phyloP scores from a whole-genome alignment of 768 basidiomycete species.

The Collybia sordida region DNA sequence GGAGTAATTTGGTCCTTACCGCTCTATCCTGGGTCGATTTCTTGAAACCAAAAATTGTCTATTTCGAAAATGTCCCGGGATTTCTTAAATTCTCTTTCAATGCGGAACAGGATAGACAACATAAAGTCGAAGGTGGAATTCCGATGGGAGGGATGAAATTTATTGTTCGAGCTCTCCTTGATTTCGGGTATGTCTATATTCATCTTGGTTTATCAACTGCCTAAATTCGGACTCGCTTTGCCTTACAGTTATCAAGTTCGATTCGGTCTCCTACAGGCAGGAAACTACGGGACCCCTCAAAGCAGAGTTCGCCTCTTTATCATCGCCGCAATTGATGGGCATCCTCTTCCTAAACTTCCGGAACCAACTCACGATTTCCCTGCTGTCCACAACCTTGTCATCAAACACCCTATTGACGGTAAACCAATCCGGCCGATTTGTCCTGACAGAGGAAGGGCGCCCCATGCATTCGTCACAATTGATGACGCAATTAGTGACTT shows the following conservation, averaged over 20 bases:
- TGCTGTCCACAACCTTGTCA: slow-evolving; percentile 38
- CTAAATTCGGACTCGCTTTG: not conserved
- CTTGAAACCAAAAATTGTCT: slow-evolving; percentile 38
- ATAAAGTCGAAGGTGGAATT: slow-evolving; percentile 62
- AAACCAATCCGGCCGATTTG: slow-evolving; percentile 41
- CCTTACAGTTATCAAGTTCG: slow-evolving; percentile 50
- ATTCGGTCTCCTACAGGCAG: slow-evolving; percentile 51
- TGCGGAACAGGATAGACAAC: slow-evolving; percentile 33
- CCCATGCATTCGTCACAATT: slow-evolving; percentile 58
- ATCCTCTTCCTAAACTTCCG: slow-evolving; percentile 48
- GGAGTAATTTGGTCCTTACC: slow-evolving; percentile 69
- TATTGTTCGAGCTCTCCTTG: slow-evolving; percentile 54
- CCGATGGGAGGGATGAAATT: slow-evolving; percentile 77
- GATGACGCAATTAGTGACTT: slow-evolving; percentile 77
- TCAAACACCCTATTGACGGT: slow-evolving; percentile 47
- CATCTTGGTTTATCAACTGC: not conserved
- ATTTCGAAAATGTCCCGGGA: slow-evolving; percentile 56
- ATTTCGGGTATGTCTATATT: slow-evolving; percentile 54
- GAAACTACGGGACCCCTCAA: slow-evolving; percentile 58
- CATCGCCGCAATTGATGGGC: slow-evolving; percentile 42
- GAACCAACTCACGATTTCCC: slow-evolving; percentile 58
- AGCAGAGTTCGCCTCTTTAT: slow-evolving; percentile 53
- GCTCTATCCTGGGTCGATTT: slow-evolving; percentile 52
- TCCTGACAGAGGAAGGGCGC: slow-evolving; percentile 48
- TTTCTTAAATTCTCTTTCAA: slow-evolving; percentile 45